Evolutionary conservation across 2,329 filamentous ascomycete species (phyloP), one percentile per base, ranked within the genome.

Genomic region (Bipolaris sorokiniana): DNA sequence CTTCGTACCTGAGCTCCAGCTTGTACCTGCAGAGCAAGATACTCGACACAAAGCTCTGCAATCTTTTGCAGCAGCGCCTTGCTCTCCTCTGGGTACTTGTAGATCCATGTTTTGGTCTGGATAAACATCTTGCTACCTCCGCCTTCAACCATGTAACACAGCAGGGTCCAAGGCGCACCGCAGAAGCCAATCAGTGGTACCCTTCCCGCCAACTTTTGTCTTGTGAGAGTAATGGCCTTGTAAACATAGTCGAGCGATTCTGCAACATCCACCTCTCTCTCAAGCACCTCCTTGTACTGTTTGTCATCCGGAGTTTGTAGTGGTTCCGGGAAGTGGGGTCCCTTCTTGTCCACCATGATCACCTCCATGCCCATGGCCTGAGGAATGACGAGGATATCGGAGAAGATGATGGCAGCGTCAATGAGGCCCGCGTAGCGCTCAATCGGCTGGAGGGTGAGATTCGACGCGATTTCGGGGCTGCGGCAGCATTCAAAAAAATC

Each of bases 401-500:
- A 97, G 83, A 99, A 99, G 77, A 99, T 99, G 72, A 99, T 99
- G 58, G 95, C 93, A 26, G 92, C 94, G 77, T 99, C 95, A 68
- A 99, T 87, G 60, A 99, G 88, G 41, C 92, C 93, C 40, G 85
- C 88, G 75, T 88, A 99, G 51, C 95, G 92, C 69, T 97, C 92
- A 70, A 99, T 88, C 51, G 95, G 95, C 78, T 99, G 95, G 26
- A 99, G 85, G 5, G 95, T 99, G 68, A 99, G 82, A 37, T 90
- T 96, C 31, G 92, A 97, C 48, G 95, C 92, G 63, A 98, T 88
- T 77, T 98, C 92, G 54, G 95, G 92, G 71, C 88, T 87, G 53
- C 95, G 92, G 78, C 95, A 99, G 85, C 94, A 97, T 80, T 92
- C 92, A 82, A 99, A 99, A 81, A 99, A 99, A 81, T 99, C 95